Conservation (phyloP, 441 rosid species). For the Geranium incanum region DNA sequence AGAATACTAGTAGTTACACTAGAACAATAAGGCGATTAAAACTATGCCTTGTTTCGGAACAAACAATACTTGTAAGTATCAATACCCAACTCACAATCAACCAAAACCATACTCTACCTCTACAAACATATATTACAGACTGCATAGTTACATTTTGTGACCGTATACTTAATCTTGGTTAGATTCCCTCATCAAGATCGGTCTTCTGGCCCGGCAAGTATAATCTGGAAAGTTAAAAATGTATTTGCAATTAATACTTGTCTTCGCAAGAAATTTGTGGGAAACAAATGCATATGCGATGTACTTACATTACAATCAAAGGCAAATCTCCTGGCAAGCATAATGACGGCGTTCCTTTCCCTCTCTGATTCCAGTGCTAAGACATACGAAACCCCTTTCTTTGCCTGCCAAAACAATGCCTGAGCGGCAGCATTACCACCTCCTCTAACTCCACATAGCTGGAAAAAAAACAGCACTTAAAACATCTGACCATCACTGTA, state of each 20-base stretch:
- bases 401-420: constrained; percentile 86
- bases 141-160: constrained; percentile 43
- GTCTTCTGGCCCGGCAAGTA: constrained; percentile 82
- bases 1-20: constrained; percentile 14
- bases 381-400: constrained; percentile 59
- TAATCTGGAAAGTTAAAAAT: constrained; percentile 39
- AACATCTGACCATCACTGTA: background rate
- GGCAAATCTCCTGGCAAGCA: constrained; percentile 91
- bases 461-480: constrained; percentile 19
- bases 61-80: background rate
- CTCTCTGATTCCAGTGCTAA: constrained; percentile 83
- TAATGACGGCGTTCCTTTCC: constrained; percentile 80
- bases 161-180: constrained; percentile 1
- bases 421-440: constrained; percentile 96
- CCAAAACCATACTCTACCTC: constrained; percentile 26
- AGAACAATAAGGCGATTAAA: constrained; percentile 29
- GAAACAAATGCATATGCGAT: background rate
- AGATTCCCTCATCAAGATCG: constrained; percentile 39
- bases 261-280: background rate
- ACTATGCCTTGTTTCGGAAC: constrained; percentile 30
- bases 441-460: constrained; percentile 97
- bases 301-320: constrained; percentile 85
- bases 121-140: constrained; percentile 35
- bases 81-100: constrained; percentile 19
- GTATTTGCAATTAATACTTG: background rate